Evolutionary conservation across 768 basidiomycete species (phyloP), one percentile per base, ranked within the genome.

Genomic region (Cystobasidiopsis lactophilus): DNA sequence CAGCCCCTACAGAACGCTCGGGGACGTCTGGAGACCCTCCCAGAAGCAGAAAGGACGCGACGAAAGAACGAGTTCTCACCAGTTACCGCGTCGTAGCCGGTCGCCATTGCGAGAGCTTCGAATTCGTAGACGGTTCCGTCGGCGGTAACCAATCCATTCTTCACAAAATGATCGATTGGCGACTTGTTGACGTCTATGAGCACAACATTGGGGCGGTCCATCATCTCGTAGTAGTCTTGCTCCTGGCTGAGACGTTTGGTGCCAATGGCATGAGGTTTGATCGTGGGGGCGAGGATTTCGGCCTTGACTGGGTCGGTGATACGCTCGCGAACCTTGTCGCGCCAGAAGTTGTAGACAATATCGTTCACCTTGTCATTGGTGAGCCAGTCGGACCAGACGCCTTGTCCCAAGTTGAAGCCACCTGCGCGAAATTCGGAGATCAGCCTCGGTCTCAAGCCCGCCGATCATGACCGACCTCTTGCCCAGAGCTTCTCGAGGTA

Each of bases 221-320:
- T 51, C 18, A 23, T 10, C 5, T 33, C 48, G 29, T 51, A 47
- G 37, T 50, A 54, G 37, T 47, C 46, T 18, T 54, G 48, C 16
- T 54, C 48, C 19, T 52, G 40, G 3, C 50, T 21, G 24, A 31
- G 33, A 18, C 53, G 53, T 27, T 54, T 54, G 53, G 48, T 51
- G 24, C 53, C 48, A n/a, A 35, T 37, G 10, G 53, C 21, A 35
- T 54, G 48, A 9, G 7, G 7, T 43, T 7, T 10, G 7, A 9
- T 26, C n/a, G 19, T 7, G 24, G 40, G 40, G 7, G 40, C 40
- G 9, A 43, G 40, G 19, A 43, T 43, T 10, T 43, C 40, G 18
- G 7, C 7, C 40, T 43, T 43, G n/a, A 9, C 40, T 43, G 40
- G 40, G 40, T 43, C 40, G 7, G 40, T 9, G 10, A 43, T 43